Conservation (phyloP, 345 rosid species). For the Salix dunnii region DNA sequence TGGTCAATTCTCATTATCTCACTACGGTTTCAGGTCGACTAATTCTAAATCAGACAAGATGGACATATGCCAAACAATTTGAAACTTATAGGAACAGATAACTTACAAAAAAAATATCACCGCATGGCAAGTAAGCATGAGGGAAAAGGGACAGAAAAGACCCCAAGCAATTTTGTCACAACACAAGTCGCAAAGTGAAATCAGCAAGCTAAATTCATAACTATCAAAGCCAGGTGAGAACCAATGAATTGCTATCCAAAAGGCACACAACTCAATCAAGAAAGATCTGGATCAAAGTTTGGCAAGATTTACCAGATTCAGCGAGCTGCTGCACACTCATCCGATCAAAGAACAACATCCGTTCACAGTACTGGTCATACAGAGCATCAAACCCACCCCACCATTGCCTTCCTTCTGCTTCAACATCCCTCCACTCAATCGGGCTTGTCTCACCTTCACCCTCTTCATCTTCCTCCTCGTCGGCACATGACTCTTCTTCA, state of each 20-base stretch:
- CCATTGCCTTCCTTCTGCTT: conserved; percentile 86
- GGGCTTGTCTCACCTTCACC: conserved; percentile 60
- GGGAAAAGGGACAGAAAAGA: too few species aligned
- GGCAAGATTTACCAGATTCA: conserved; percentile 48
- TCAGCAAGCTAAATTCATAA: not conserved
- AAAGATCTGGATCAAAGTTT: conserved; percentile 1
- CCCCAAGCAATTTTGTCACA: too few species aligned
- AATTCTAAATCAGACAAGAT: too few species aligned
- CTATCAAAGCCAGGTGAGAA: not conserved
- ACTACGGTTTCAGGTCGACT: too few species aligned
- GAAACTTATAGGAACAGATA: too few species aligned
- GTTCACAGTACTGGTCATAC: conserved; percentile 78
- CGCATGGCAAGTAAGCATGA: too few species aligned
- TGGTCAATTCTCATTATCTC: too few species aligned
- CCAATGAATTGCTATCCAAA: not conserved
- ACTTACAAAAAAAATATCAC: too few species aligned
- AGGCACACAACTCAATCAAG: not conserved
- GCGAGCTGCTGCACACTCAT: conserved; percentile 62
- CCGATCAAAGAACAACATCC: conserved; percentile 82
- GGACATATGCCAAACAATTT: too few species aligned
- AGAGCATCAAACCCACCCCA: conserved; percentile 95
- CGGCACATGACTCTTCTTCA: conserved; percentile 71
- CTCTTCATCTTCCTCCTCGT: conserved; percentile 61
- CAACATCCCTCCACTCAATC: conserved; percentile 82
- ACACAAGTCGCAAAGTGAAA: not conserved